Conservation (phyloP, 2,329 filamentous ascomycete species). For the Parastagonospora nodorum region DNA sequence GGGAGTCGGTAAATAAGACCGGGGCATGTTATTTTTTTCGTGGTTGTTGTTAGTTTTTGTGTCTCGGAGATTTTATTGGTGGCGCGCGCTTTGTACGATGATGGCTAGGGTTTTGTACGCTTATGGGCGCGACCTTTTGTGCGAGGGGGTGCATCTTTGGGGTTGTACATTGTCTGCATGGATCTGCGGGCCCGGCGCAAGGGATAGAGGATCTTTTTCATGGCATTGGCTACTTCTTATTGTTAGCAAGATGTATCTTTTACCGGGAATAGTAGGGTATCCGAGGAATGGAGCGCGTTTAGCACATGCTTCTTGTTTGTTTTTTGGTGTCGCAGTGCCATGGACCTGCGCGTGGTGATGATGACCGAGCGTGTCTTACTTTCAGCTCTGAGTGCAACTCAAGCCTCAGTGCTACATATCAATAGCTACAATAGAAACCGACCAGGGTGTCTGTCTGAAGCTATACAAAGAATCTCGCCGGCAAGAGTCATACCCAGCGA, state of each 20-base stretch:
- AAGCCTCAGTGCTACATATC: too few relatives aligned
- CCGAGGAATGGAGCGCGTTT: neutral
- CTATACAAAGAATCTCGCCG: too few relatives aligned
- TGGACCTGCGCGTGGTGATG: too few relatives aligned
- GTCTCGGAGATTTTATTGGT: neutral
- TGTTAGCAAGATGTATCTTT: conserved; percentile 5
- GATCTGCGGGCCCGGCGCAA: conserved; percentile 7
- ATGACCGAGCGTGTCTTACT: too few relatives aligned
- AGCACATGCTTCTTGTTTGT: too few relatives aligned
- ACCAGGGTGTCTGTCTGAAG: too few relatives aligned
- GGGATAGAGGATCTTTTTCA: conserved; percentile 5
- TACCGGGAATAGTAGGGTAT: conserved; percentile 7
- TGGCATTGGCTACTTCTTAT: conserved; percentile 2
- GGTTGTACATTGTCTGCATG: conserved; percentile 13
- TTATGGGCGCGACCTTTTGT: neutral
- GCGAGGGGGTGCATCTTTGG: neutral
- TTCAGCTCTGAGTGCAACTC: too few relatives aligned
- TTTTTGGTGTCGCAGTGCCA: too few relatives aligned
- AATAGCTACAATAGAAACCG: too few relatives aligned
- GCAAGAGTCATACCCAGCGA: too few relatives aligned
- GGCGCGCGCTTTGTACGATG: conserved; percentile 1
- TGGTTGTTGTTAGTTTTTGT: conserved; percentile 7
- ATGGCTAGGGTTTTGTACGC: neutral
- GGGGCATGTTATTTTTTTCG: conserved; percentile 8
- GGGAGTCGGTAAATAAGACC: neutral